A percentile compares a stretch with the other conserved stretches of the same genome.
These are phyloP conservation scores for Hydrangea macrophylla DNA, from an alignment of 148 eudicot species.

Conservation along the genomic window DNA sequence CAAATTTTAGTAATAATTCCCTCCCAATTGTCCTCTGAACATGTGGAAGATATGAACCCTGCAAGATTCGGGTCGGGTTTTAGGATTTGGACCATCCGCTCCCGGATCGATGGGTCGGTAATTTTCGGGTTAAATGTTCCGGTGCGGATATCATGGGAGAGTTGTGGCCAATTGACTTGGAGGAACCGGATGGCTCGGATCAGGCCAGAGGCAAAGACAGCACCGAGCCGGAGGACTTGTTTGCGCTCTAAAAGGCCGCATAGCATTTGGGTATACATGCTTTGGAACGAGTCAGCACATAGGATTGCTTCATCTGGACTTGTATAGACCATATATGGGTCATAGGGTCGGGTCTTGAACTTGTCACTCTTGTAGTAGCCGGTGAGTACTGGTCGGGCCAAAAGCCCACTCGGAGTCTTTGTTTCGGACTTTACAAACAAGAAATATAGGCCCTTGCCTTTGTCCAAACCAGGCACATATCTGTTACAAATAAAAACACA, in stretches of 20 bases:
- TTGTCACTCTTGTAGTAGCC: slow-evolving; percentile 88
- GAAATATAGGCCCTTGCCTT: slow-evolving; percentile 84
- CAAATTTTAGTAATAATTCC: slow-evolving; percentile 68
- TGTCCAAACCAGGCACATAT: slow-evolving; percentile 74
- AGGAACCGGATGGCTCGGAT: slow-evolving; percentile 94
- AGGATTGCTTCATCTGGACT: slow-evolving; percentile 81
- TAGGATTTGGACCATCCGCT: slow-evolving; percentile 33
- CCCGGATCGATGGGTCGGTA: slow-evolving; percentile 33
- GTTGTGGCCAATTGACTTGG: slow-evolving; percentile 62
- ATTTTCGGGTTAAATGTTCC: slow-evolving; percentile 49
- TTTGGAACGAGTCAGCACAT: slow-evolving; percentile 77
- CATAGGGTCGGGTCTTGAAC: slow-evolving; percentile 77
- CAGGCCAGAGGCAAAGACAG: slow-evolving; percentile 82
- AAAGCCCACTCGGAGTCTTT: slow-evolving; percentile 76
- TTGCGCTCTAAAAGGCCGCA: slow-evolving; percentile 69
- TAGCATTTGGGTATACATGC: slow-evolving; percentile 86
- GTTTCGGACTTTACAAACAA: slow-evolving; percentile 77
- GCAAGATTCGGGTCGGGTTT: slow-evolving; percentile 59
- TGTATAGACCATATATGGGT: slow-evolving; percentile 74
- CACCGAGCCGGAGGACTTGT: slow-evolving; percentile 72
- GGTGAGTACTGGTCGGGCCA: slow-evolving; percentile 83
- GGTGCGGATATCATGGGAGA: slow-evolving; percentile 50
- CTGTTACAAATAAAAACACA: slow-evolving; percentile 34
- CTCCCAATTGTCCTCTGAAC: slow-evolving; percentile 62
- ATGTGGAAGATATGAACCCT: slow-evolving; percentile 32